phyloP scores from a whole-genome alignment of 2,329 filamentous ascomycete species.

The Xylaria digitata region DNA sequence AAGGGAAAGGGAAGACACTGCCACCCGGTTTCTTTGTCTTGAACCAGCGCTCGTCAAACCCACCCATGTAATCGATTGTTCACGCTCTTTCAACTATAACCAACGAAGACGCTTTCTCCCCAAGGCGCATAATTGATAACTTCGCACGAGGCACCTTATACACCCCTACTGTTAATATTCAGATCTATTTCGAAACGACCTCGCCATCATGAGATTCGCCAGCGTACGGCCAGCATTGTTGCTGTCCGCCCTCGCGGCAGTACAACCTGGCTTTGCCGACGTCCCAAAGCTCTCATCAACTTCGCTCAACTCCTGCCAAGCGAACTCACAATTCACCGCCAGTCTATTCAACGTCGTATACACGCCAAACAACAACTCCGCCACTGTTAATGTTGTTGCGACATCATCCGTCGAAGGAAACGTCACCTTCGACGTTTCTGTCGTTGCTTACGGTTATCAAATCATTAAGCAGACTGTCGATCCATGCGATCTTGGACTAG shows the following conservation, averaged over 20 bases:
- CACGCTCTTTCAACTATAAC: conserved; percentile 35
- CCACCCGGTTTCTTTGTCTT: conserved; percentile 33
- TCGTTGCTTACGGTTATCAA: conserved; percentile 85
- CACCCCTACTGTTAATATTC: conserved; percentile 33
- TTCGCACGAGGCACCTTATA: conserved; percentile 28
- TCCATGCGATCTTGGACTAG: conserved; percentile 77
- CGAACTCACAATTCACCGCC: conserved; percentile 86
- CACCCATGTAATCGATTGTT: conserved; percentile 42
- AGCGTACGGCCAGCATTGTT: conserved; percentile 58
- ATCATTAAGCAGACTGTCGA: conserved; percentile 75
- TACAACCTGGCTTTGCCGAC: conserved; percentile 62
- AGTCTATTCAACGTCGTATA: conserved; percentile 88
- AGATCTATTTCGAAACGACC: conserved; percentile 20
- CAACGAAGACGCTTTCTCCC: conserved; percentile 37
- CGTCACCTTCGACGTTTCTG: conserved; percentile 79
- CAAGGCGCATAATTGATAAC: conserved; percentile 31
- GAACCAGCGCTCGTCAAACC: conserved; percentile 13
- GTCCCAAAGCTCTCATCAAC: conserved; percentile 79
- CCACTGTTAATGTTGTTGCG: conserved; percentile 80
- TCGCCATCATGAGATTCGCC: conserved; percentile 60
- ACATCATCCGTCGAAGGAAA: conserved; percentile 85
- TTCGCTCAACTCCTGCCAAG: conserved; percentile 86
- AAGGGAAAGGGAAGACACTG: conserved; percentile 19
- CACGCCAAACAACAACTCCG: conserved; percentile 78
- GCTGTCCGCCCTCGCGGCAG: conserved; percentile 58